Base-by-base conservation (phyloP, 768 basidiomycete species). In the Kondoa malvinella region DNA sequence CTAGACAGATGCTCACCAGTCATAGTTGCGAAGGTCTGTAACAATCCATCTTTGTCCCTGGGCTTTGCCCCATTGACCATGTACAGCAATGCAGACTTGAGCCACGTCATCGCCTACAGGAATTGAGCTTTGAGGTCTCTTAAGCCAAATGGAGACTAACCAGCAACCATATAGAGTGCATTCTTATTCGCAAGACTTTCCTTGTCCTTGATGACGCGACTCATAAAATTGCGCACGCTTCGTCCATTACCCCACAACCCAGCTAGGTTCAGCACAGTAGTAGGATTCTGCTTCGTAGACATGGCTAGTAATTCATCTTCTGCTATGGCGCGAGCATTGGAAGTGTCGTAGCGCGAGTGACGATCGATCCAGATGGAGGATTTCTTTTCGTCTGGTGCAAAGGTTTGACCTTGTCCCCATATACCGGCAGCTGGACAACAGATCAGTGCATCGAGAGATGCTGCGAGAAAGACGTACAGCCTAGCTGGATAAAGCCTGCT, bases 111-210 rank as follows among this genome's bases (percentile, higher is more conserved):
- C 64, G 21, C 70, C 26, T 21, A 32, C 3, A 26, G 2, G 25
- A 21, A 29, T 56, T 34, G 30, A 2, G 4, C 26, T 32, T 27
- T 30, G 14, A 56, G 29, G 26, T 33, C 33, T 26, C 8, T 25
- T 26, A 16, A 66, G 34, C 32, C 21, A 27, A n/a, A 57, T 8
- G 21, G 4, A 32, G 21, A 21, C 57, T 3, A 56, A 1, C 84
- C 85, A 74, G 86, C 84, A 65, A 86, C 80, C 73, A 85, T 75
- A 73, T 86, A 84, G 2, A 85, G 68, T 70, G 83, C 82, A 4
- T 81, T 82, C 82, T 86, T 85, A 16, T 71, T 74, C 32, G 73
- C 77, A 68, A 86, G 74, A 0, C 79, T 80, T 4, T 84, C 83
- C 72, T 85, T 84, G 2, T 81, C 80, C 0, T 82, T 79, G 0